phyloP scores from a whole-genome alignment of 805 yeast species.

The Metschnikowia sp. region DNA sequence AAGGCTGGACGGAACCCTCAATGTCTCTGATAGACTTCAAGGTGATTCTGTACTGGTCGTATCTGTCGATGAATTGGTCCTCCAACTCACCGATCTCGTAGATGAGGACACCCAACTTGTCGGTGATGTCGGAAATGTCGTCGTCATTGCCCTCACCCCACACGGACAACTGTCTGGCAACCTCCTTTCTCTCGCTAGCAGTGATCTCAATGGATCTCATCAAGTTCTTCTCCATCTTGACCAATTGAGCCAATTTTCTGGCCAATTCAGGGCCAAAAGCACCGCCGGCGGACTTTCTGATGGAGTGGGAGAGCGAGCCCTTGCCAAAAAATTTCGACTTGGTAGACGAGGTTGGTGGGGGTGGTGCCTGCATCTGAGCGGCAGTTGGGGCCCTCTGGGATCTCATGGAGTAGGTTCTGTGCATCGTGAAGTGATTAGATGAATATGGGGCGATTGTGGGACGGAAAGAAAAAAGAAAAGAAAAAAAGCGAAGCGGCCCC shows the following conservation, averaged over 20 bases:
- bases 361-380: conserved; percentile 87
- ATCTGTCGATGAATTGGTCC: conserved; percentile 96
- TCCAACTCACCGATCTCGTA: conserved; percentile 97
- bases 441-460: background rate
- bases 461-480: background rate
- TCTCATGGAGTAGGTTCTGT: conserved; percentile 97
- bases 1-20: conserved; percentile 96
- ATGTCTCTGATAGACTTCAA: conserved; percentile 92
- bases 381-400: conserved; percentile 96
- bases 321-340: conserved; percentile 89
- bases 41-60: conserved; percentile 96
- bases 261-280: conserved; percentile 92
- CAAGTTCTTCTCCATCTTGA: conserved; percentile 94
- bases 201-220: conserved; percentile 91
- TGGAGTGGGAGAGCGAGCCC: conserved; percentile 57
- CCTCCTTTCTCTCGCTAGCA: conserved; percentile 90
- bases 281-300: conserved; percentile 78
- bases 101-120: conserved; percentile 91
- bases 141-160: conserved; percentile 99
- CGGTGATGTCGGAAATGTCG: conserved; percentile 95
- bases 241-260: conserved; percentile 83
- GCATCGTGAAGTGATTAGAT: conserved; percentile 51
- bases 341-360: conserved; percentile 92
- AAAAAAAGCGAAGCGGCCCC: background rate
- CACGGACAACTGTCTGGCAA: conserved; percentile 91